phyloP scores from a whole-genome alignment of 2,329 filamentous ascomycete genomes.

The Fusarium chuoi region DNA sequence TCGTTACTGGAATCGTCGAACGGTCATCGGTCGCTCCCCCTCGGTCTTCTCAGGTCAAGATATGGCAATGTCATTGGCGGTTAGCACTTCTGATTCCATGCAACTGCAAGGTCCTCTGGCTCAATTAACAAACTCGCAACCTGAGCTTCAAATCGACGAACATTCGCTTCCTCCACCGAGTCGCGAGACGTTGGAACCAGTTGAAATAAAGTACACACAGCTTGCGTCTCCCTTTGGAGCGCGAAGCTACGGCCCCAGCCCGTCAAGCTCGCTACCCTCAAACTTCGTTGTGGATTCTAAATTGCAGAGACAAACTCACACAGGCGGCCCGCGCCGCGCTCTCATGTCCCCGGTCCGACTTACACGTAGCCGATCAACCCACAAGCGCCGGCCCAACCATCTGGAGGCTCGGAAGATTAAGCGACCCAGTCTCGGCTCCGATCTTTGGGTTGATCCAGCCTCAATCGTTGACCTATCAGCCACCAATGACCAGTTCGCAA shows the following conservation, averaged over 20 bases:
- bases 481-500: constrained; percentile 48
- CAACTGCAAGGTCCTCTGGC: constrained; percentile 70
- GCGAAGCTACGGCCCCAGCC: constrained; percentile 71
- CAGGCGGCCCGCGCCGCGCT: constrained; percentile 60
- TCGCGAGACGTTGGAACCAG: constrained; percentile 37
- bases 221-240: constrained; percentile 67
- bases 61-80: constrained; percentile 70
- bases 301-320: constrained; percentile 57
- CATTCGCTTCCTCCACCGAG: constrained; percentile 34
- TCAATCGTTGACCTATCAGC: constrained; percentile 38
- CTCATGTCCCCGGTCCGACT: constrained; percentile 66
- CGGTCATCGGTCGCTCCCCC: constrained; percentile 57
- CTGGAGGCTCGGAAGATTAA: constrained; percentile 60
- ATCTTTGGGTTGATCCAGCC: constrained; percentile 63
- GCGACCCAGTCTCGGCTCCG: constrained; percentile 64
- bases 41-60: constrained; percentile 69
- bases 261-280: constrained; percentile 60
- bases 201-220: constrained; percentile 47
- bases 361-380: constrained; percentile 61
- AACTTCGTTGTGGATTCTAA: constrained; percentile 48
- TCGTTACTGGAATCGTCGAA: constrained; percentile 61
- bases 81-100: constrained; percentile 74
- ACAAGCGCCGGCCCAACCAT: constrained; percentile 65
- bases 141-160: constrained; percentile 35
- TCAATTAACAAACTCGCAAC: constrained; percentile 62